phyloP scores from a whole-genome alignment of 306 rosid species.

The Myrica gale region DNA sequence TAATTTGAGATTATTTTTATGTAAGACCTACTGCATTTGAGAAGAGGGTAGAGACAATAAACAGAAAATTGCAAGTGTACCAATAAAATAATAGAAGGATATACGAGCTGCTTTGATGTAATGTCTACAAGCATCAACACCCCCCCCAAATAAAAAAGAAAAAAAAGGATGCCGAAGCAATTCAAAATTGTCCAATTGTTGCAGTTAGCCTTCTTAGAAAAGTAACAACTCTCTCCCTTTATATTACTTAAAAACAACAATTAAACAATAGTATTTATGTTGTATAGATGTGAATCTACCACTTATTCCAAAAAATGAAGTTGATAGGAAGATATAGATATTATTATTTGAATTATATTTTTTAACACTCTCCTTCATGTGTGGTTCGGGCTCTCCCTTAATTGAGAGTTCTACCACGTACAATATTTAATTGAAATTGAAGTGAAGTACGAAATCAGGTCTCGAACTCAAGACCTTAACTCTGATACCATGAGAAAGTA shows the following conservation, averaged over 20 bases:
- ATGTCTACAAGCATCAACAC: not conserved
- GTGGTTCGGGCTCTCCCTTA: no score
- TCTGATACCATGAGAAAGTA: no score
- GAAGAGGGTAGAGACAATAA: not conserved
- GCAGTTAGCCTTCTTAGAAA: not conserved
- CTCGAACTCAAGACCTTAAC: no score
- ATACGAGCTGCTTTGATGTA: not conserved
- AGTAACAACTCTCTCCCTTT: not conserved
- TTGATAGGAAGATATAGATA: no score
- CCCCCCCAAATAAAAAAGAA: not conserved
- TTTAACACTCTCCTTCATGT: no score
- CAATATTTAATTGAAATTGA: no score
- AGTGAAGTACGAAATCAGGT: no score
- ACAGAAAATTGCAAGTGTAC: not conserved
- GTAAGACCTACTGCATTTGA: not conserved
- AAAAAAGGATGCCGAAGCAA: not conserved
- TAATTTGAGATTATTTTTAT: not conserved
- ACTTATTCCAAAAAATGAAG: not conserved
- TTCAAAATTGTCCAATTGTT: not conserved
- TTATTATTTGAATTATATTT: no score
- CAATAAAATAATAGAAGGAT: not conserved
- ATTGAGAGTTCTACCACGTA: no score
- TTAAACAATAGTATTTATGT: no score
- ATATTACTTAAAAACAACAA: no score
- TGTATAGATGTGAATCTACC: no score